Percentiles rank a stretch among this genome's conserved stretches.
These are phyloP conservation scores for Solanum hybrid DNA, from an alignment of 305 asterid genomes.

Conservation along the genomic window DNA sequence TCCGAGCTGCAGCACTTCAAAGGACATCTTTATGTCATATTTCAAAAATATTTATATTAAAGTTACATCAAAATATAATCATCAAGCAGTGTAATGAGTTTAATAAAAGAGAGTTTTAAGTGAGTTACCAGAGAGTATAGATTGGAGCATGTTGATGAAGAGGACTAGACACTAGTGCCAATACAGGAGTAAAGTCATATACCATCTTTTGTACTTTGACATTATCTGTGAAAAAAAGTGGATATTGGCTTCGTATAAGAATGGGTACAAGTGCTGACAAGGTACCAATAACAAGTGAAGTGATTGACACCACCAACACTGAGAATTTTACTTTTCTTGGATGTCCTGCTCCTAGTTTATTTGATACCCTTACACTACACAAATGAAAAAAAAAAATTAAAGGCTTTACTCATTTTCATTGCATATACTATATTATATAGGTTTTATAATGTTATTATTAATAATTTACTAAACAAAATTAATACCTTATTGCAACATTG, in stretches of 20 bases:
- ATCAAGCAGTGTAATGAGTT: background rate
- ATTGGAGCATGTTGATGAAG: constrained; percentile 19
- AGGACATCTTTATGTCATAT: background rate
- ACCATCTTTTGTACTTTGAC: constrained; percentile 11
- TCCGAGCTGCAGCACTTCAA: background rate
- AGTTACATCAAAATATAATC: background rate
- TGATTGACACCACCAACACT: constrained; percentile 16
- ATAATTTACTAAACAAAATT: background rate
- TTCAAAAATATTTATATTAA: background rate
- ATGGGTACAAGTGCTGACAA: constrained; percentile 6
- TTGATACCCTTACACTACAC: constrained; percentile 27
- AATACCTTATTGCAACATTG: constrained; percentile 19
- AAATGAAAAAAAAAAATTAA: background rate
- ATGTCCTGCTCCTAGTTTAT: constrained; percentile 25
- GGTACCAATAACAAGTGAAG: constrained; percentile 14
- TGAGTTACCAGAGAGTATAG: constrained; percentile 23
- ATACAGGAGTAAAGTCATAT: constrained; percentile 21
- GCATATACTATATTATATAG: background rate
- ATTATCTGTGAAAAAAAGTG: constrained; percentile 15
- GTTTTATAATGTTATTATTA: no score
- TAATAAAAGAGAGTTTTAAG: background rate
- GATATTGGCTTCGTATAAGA: constrained; percentile 11
- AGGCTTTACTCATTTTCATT: background rate
- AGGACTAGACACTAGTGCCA: constrained; percentile 6
- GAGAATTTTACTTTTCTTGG: constrained; percentile 30